Evolutionary conservation across 2,329 filamentous ascomycete species (phyloP).

Genomic region (Colletotrichum falcatum): DNA sequence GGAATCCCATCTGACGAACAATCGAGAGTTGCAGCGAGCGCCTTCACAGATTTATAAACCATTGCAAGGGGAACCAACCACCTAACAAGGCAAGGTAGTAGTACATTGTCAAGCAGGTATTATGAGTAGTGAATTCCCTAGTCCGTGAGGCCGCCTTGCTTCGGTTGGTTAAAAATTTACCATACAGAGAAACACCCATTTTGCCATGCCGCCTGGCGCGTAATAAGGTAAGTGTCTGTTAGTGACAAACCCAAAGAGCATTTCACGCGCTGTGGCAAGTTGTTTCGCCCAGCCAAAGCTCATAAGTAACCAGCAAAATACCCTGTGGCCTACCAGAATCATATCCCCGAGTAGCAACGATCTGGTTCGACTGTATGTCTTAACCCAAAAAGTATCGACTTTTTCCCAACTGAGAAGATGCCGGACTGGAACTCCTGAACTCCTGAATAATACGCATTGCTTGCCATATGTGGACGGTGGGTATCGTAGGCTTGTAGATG

Average conservation of each 20-base stretch:
- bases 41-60: neutral
- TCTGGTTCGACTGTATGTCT: neutral
- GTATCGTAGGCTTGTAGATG: slow-evolving; percentile 1
- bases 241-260: no score
- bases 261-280: neutral
- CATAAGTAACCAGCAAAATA: no score
- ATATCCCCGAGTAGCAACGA: neutral
- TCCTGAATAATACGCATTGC: neutral
- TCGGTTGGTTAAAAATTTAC: neutral
- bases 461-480: neutral
- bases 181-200: neutral
- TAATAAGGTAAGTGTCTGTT: neutral
- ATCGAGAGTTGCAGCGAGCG: neutral
- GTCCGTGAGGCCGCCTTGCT: neutral
- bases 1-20: neutral
- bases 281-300: neutral
- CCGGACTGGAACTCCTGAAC: neutral
- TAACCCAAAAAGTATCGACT: no score
- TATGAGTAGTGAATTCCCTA: no score
- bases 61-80: neutral
- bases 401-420: neutral
- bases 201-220: neutral
- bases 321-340: no score
- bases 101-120: neutral
- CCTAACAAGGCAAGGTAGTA: neutral